A percentile compares a stretch with the other conserved stretches of the same genome.
Conservation (phyloP, 768 basidiomycete genomes). For the Suillus discolor region DNA sequence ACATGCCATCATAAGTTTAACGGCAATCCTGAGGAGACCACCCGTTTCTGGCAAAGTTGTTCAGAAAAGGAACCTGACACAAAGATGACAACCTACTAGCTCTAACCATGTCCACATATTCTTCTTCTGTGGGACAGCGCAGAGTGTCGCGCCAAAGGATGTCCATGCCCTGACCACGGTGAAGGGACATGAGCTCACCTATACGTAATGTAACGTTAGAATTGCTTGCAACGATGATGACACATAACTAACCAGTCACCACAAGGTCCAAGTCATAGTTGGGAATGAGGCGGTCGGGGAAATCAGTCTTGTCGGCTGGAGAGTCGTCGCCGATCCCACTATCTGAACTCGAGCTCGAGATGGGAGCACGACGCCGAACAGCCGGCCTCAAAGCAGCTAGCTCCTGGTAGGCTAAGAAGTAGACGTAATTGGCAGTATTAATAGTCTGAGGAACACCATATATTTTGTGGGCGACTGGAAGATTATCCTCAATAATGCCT, state of each 20-base stretch:
- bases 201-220: not conserved
- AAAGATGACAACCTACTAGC: slow-evolving; percentile 62
- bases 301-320: slow-evolving; percentile 15
- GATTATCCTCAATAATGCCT: not conserved
- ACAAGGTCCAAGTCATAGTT: slow-evolving; percentile 62
- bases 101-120: slow-evolving; percentile 95
- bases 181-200: slow-evolving; percentile 78
- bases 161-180: slow-evolving; percentile 93
- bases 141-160: slow-evolving; percentile 92
- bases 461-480: slow-evolving; percentile 89
- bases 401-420: slow-evolving; percentile 91
- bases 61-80: not conserved
- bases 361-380: not conserved
- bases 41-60: slow-evolving; percentile 76
- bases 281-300: slow-evolving; percentile 24
- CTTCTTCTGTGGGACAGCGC: slow-evolving; percentile 89
- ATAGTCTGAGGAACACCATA: slow-evolving; percentile 96
- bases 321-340: slow-evolving; percentile 7
- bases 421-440: slow-evolving; percentile 96
- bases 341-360: slow-evolving; percentile 8
- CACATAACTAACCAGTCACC: slow-evolving; percentile 61
- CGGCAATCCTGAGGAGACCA: slow-evolving; percentile 85
- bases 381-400: slow-evolving; percentile 31
- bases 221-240: not conserved
- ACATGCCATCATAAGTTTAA: slow-evolving; percentile 95